Evolutionary conservation across 1,284 basidiomycete species (phyloP).

Genomic region (Puccinia hordei): DNA sequence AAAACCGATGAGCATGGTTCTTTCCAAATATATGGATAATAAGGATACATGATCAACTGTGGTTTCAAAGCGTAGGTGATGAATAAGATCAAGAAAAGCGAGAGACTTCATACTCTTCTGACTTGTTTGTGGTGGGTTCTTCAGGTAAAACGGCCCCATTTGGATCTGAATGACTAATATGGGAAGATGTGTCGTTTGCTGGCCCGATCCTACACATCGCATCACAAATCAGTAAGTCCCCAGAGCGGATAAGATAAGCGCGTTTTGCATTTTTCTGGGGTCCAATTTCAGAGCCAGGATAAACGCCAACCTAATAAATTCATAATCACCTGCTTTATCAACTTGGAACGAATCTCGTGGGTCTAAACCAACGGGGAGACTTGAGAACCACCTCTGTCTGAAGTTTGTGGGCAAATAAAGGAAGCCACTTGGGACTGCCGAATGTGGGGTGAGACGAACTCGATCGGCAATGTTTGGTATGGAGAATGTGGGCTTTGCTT

Average conservation of each 20-base stretch:
- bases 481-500: neutral
- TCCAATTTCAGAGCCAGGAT: neutral
- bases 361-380: conserved; percentile 1
- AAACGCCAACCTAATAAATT: conserved; percentile 35
- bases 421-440: conserved; percentile 24
- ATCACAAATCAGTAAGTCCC: neutral
- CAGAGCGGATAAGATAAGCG: neutral
- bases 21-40: neutral
- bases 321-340: conserved; percentile 36
- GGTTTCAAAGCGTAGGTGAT: neutral
- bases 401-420: conserved; percentile 26
- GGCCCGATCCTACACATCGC: conserved; percentile 13
- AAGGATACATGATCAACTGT: neutral
- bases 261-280: neutral
- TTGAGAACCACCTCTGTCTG: conserved; percentile 34
- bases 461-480: conserved; percentile 40
- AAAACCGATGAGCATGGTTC: conserved; percentile 16
- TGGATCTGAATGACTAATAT: neutral
- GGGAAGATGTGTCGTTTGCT: neutral
- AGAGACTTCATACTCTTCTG: conserved; percentile 18
- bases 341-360: conserved; percentile 8
- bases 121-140: neutral
- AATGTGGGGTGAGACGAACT: conserved; percentile 4
- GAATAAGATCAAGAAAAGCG: neutral
- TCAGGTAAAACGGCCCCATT: neutral